Base-by-base conservation (phyloP, 441 rosid species). In the Brassica hybrid region DNA sequence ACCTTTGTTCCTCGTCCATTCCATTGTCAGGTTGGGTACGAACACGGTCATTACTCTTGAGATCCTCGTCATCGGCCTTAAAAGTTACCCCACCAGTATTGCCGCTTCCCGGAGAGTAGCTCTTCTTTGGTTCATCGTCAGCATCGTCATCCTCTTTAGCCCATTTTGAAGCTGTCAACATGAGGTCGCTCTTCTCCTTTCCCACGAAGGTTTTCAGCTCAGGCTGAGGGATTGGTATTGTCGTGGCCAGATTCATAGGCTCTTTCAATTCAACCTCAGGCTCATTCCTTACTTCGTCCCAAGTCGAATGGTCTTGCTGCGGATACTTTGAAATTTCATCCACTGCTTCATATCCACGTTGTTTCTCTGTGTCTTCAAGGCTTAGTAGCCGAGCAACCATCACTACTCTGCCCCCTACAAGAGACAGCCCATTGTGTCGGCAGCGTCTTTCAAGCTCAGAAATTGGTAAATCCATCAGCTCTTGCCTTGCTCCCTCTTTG, bases 361-460 rank as follows among this genome's bases (percentile, higher is more conserved):
- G 98, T 83, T 85, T 94, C 83, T 94, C 99, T 61, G 97, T 93
- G 83, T 96, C 98, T 83, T 94, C 99, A 67, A 96, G 91, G 83
- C 96, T 90, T 71, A 96, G 87, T 80, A 96, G 82, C 69, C 98
- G 81, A 11, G 97, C 85, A 88, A 96, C 98, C 99, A 96, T 96
- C 86, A 85, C 87, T 73, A 88, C 98, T 88, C 99, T 93, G 77
- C 98, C 98, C 76, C 98, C 99, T 75, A 90, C 86, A 69, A 94
- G 98, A 64, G 99, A 96, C 81, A 96, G 84, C 17, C 99, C 99
- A 71, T 96, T 96, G 83, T 96, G 98, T 71, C 98, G 88, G 79
- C 99, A 94, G 57, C 98, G 97, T 82, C 98, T 88, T 85, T 96
- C 98, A 67, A 96, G 88, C 91, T 96, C 99, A 73, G 88, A 80